Evolutionary conservation across 352 stramenopile genomes (phyloP), one percentile per base, ranked within the genome.

Genomic region (Globisporangium megalacanthum): DNA sequence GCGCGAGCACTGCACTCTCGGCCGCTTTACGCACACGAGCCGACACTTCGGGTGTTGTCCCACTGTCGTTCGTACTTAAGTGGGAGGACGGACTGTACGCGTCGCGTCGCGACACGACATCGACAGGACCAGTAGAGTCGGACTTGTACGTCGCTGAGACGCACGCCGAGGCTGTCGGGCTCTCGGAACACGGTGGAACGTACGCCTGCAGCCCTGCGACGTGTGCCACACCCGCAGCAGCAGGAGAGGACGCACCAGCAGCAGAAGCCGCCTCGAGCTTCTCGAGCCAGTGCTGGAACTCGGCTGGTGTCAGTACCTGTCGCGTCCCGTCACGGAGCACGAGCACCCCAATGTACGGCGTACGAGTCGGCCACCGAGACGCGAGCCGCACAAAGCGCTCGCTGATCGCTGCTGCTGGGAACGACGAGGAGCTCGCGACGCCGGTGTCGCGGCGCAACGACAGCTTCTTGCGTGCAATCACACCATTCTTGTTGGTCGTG

Each of bases 401-500:
- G 1, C 69, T 61, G 22, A 79, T 68, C 52, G 74, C 73, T n/a
- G 35, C 35, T 6, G 72, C 52, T 13, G 62, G 59, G 37, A 79
- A 37, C 1, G 44, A 29, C 25, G 25, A 29, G 25, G 25, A 52
- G 52, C 66, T 45, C 3, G 35, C 45, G 6, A 20, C 54, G 17
- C 17, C 55, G 3, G 17, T 22, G 5, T 17, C 52, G 22, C 10
- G 49, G 6, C 20, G 59, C 10, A 68, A 47, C 3, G 50, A 48
- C 33, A 56, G 54, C 41, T 79, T 78, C 65, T 80, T 86, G 36
- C 72, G 68, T 31, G 65, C 57, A 45, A 84, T 59, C 8, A 62
- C 39, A 6, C 73, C 73, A 36, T 69, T 80, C 64, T 80, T 86
- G 1, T 72, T 61, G 9, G 71, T 82, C 55, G 80, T 79, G 11